phyloP scores from a whole-genome alignment of 2,329 filamentous ascomycete species.

The Ophiostoma perfectum region DNA sequence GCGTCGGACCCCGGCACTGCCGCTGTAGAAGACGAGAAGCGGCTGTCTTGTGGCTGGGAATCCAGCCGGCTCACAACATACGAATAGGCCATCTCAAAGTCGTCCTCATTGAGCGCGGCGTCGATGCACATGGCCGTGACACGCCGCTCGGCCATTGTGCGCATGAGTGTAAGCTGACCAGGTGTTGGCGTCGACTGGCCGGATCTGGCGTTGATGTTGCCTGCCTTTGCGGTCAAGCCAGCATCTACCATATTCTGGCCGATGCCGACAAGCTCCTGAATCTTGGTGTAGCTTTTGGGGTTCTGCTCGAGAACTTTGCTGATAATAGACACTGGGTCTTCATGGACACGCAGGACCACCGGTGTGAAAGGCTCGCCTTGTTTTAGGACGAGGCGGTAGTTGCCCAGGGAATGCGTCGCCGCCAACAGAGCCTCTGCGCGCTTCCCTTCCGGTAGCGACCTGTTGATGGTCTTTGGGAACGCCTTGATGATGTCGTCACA shows the following conservation, averaged over 20 bases:
- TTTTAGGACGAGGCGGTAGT: slow-evolving; percentile 71
- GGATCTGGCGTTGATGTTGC: slow-evolving; percentile 18
- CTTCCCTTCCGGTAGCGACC: slow-evolving; percentile 46
- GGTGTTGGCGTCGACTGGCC: slow-evolving; percentile 25
- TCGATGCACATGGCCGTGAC: slow-evolving; percentile 77
- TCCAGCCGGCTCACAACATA: slow-evolving; percentile 69
- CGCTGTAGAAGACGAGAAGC: neutral
- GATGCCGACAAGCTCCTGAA: slow-evolving; percentile 67
- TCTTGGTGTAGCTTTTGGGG: slow-evolving; percentile 63
- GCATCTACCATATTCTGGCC: slow-evolving; percentile 61
- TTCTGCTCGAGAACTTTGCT: slow-evolving; percentile 73
- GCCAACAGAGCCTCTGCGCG: slow-evolving; percentile 60
- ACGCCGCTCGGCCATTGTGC: slow-evolving; percentile 51
- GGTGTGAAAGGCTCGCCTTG: slow-evolving; percentile 76
- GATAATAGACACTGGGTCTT: slow-evolving; percentile 68
- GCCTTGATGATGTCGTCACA: slow-evolving; percentile 66
- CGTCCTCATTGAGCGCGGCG: slow-evolving; percentile 68
- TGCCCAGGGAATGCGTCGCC: slow-evolving; percentile 68
- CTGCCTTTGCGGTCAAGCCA: slow-evolving; percentile 41
- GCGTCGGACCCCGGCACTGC: neutral
- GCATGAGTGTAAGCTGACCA: slow-evolving; percentile 32
- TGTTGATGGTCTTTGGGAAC: slow-evolving; percentile 54
- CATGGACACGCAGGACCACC: slow-evolving; percentile 69
- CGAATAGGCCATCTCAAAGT: slow-evolving; percentile 81
- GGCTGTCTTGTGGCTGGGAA: slow-evolving; percentile 28